phyloP scores from a whole-genome alignment of 1,139 yeast genomes.

The Kodamaea arcana region DNA sequence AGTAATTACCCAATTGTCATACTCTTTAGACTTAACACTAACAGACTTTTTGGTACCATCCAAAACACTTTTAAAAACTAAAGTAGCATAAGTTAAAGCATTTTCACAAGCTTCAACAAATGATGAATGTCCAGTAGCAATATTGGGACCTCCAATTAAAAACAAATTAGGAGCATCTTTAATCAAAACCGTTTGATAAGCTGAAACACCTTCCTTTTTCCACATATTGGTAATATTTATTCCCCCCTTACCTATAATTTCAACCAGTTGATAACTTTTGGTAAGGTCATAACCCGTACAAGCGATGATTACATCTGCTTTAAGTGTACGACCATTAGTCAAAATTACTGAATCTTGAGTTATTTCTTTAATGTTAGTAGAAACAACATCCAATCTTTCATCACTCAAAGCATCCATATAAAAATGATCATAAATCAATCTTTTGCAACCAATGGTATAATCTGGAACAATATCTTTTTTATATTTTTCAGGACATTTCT shows the following conservation, averaged over 20 bases:
- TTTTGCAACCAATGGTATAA: constrained; percentile 42
- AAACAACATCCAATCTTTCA: constrained; percentile 26
- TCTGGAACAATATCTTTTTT: constrained; percentile 33
- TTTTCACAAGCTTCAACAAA: constrained; percentile 42
- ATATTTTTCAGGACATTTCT: constrained; percentile 31
- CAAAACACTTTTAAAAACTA: constrained; percentile 25
- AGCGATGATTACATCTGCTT: constrained; percentile 41
- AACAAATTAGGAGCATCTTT: constrained; percentile 38
- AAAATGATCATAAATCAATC: constrained; percentile 37
- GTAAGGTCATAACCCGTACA: constrained; percentile 39
- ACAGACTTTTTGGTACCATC: constrained; percentile 28
- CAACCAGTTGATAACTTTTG: constrained; percentile 17
- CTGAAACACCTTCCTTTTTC: constrained; percentile 30
- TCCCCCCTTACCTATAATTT: constrained; percentile 28
- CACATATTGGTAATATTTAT: constrained; percentile 20
- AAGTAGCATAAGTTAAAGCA: constrained; percentile 23
- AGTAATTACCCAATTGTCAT: constrained; percentile 32
- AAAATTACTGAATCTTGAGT: constrained; percentile 28
- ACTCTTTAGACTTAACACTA: constrained; percentile 30
- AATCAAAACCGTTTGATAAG: constrained; percentile 34
- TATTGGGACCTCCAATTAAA: constrained; percentile 39
- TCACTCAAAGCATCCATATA: constrained; percentile 35
- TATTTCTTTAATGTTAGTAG: constrained; percentile 23
- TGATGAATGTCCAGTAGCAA: constrained; percentile 44
- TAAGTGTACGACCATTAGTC: constrained; percentile 24